Evolutionary conservation across 2,329 filamentous ascomycete species (phyloP).

Genomic region (Myrmaecium sp.): DNA sequence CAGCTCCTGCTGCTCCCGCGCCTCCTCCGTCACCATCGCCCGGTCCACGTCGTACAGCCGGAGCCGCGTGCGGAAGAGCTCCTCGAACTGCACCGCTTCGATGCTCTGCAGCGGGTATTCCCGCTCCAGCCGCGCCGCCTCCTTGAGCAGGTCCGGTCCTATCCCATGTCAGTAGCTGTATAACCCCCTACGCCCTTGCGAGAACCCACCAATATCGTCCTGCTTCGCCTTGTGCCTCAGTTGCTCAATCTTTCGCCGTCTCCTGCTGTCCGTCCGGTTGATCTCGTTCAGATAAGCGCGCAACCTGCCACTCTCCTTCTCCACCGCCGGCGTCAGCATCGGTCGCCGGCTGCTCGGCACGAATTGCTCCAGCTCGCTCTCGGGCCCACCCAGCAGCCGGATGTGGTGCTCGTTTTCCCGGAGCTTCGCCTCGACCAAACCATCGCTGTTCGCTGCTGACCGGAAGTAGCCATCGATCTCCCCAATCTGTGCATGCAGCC

Average conservation of each 20-base stretch:
- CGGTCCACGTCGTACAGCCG: conserved; percentile 67
- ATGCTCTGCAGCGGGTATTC: conserved; percentile 73
- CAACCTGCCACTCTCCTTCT: conserved; percentile 60
- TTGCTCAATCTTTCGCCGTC: conserved; percentile 62
- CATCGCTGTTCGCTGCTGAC: conserved; percentile 48
- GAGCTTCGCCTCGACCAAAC: conserved; percentile 62
- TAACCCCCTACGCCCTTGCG: too few species aligned
- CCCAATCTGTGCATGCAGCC: conserved; percentile 55
- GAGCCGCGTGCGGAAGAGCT: conserved; percentile 71
- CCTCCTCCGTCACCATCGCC: conserved; percentile 53
- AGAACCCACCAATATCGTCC: conserved; percentile 66
- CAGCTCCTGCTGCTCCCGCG: conserved; percentile 57
- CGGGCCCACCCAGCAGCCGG: conserved; percentile 58
- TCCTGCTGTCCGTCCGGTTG: conserved; percentile 61
- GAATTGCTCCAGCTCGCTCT: conserved; percentile 68
- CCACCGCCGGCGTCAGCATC: conserved; percentile 63
- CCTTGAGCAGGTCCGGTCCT: conserved; percentile 61
- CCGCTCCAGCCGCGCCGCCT: conserved; percentile 72
- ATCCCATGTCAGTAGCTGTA: too few species aligned
- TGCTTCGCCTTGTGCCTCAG: conserved; percentile 62
- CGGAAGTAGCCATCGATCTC: conserved; percentile 83
- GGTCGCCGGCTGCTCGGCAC: conserved; percentile 73
- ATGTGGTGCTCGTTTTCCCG: conserved; percentile 59
- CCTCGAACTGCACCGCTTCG: conserved; percentile 78
- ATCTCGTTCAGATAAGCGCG: conserved; percentile 74